phyloP scores from a whole-genome alignment of 1,139 yeast species.

The Scheffersomyces illinoinensis region DNA sequence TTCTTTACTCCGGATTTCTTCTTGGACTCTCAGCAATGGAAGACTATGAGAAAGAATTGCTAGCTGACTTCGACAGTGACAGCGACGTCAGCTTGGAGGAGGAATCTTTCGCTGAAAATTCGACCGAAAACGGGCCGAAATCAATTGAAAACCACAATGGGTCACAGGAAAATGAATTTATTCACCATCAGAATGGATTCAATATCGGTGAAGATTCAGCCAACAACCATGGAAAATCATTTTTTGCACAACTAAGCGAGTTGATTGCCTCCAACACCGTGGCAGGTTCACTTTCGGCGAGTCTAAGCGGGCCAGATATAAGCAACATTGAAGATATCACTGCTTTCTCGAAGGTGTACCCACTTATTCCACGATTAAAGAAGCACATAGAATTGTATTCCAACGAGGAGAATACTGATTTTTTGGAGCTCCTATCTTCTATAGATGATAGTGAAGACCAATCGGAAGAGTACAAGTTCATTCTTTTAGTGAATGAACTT shows the following conservation, averaged over 20 bases:
- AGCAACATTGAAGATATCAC: conserved; percentile 18
- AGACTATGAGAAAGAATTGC: conserved; percentile 35
- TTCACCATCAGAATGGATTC: conserved; percentile 5
- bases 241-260: neutral
- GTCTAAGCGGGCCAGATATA: conserved; percentile 17
- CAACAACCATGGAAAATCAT: neutral
- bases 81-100: conserved; percentile 13
- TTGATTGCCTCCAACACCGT: neutral
- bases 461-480: conserved; percentile 47
- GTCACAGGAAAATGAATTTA: conserved; percentile 5
- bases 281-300: neutral
- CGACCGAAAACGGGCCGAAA: conserved; percentile 4
- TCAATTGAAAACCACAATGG: neutral
- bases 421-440: conserved; percentile 32
- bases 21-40: neutral
- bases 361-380: conserved; percentile 28
- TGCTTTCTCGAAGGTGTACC: conserved; percentile 22
- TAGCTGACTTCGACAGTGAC: conserved; percentile 35
- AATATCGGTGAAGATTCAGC: neutral
- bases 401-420: conserved; percentile 29
- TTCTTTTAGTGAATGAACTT: conserved; percentile 57
- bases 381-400: conserved; percentile 23
- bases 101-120: conserved; percentile 10
- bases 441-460: conserved; percentile 29
- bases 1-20: neutral